Evolutionary conservation across 805 yeast species (phyloP).

Genomic region (Isabelozyma rhagii): DNA sequence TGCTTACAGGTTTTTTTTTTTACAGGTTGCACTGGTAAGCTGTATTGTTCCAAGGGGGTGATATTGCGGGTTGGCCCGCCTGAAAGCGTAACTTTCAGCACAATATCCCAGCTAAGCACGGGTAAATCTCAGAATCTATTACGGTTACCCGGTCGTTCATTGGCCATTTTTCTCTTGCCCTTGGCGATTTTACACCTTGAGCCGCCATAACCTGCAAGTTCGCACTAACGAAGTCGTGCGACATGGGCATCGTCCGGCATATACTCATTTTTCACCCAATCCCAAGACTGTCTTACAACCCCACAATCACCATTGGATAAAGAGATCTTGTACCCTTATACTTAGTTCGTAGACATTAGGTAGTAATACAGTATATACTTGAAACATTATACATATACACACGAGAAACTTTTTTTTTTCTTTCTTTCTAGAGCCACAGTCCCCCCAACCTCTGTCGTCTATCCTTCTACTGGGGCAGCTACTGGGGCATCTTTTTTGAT

Average conservation of each 20-base stretch:
- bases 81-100: background rate
- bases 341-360: background rate
- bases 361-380: background rate
- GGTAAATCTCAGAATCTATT: conserved; percentile 7
- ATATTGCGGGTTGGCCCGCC: background rate
- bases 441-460: background rate
- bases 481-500: conserved; percentile 5
- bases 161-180: conserved; percentile 1
- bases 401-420: too few relatives aligned
- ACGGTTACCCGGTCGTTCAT: conserved; percentile 4
- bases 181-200: background rate
- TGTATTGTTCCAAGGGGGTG: background rate
- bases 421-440: background rate
- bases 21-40: background rate
- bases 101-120: background rate
- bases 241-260: background rate
- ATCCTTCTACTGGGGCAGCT: conserved; percentile 4
- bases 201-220: background rate
- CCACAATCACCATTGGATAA: background rate
- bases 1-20: background rate
- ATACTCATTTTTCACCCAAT: background rate
- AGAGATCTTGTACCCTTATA: background rate
- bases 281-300: background rate
- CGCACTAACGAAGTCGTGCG: background rate
- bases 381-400: background rate